phyloP scores from a whole-genome alignment of 1,284 basidiomycete species.

The Cronartium ribicola region DNA sequence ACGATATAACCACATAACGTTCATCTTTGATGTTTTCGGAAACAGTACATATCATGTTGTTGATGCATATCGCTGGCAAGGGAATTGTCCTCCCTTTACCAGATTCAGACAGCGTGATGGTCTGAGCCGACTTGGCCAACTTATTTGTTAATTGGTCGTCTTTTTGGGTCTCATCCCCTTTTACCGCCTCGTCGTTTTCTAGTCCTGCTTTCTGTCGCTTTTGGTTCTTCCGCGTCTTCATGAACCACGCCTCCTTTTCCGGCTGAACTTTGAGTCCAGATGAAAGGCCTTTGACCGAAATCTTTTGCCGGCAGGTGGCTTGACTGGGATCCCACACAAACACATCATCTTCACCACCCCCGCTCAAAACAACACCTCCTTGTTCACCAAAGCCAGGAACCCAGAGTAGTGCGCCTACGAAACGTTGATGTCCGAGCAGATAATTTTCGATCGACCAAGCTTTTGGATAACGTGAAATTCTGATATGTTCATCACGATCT shows the following conservation, averaged over 20 bases:
- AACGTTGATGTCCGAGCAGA: slow-evolving; percentile 27
- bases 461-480: slow-evolving; percentile 27
- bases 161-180: not conserved
- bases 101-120: not conserved
- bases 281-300: slow-evolving; percentile 7
- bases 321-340: slow-evolving; percentile 26
- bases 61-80: slow-evolving; percentile 30
- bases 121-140: not conserved
- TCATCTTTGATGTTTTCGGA: not conserved
- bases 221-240: slow-evolving; percentile 27
- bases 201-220: not conserved
- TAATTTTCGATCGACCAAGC: slow-evolving; percentile 33
- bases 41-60: slow-evolving; percentile 25
- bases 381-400: slow-evolving; percentile 2
- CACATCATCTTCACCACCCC: slow-evolving; percentile 24
- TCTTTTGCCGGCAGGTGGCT: slow-evolving; percentile 3
- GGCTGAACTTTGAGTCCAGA: slow-evolving; percentile 30
- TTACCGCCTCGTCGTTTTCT: not conserved
- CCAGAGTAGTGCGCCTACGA: slow-evolving; percentile 31
- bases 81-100: not conserved
- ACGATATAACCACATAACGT: slow-evolving; percentile 28
- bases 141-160: not conserved
- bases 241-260: slow-evolving; percentile 34
- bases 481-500: slow-evolving; percentile 40
- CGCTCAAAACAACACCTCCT: slow-evolving; percentile 23